Base-by-base conservation (phyloP, 768 basidiomycete species). In the Tricholoma sp. region DNA sequence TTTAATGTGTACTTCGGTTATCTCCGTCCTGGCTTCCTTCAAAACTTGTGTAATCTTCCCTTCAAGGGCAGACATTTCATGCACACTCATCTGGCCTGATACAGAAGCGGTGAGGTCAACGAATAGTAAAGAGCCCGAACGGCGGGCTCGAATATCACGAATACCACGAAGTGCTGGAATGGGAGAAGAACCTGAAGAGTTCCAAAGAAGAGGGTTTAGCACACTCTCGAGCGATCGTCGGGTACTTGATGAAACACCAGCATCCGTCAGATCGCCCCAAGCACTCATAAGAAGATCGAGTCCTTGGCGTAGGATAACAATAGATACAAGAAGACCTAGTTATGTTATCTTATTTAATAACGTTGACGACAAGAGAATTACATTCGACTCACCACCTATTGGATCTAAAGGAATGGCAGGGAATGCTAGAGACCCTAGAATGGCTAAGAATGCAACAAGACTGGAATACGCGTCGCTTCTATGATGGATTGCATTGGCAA, bases 401-500 rank as follows among this genome's bases (percentile, higher is more conserved):
- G 97, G 95, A 68, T 99, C 97, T 36, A 98, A 76, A 56, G 97
- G 90, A 53, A 91, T 66, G n/a, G 82, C 76, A 13, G 94, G 94
- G 69, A 90, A 89, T 61, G 84, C 77, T 76, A 91, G 91, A 9
- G 88, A 91, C 11, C 95, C 94, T 7, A 98, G 72, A 65, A 99
- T 99, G 13, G 96, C 95, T 47, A 89, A 80, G 54, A 98, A 82
- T 10, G 95, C 94, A 53, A 99, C 93, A 50, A 88, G 62, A 63
- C 94, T 95, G 3, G 94, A 94, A 66, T 94, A 93, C 6, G 93
- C 94, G 69, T 99, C 97, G 60, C 91, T 94, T n/a, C 97, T 83
- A 72, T 99, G 97, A 69, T 98, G 96, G 55, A 94, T 80, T 6
- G 96, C 97, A 68, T 98, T 99, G n/a, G 97, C 97, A 17, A 88